Evolutionary conservation across 164 flowering plant species (phyloP).

Genomic region (Brasenia schreberi): DNA sequence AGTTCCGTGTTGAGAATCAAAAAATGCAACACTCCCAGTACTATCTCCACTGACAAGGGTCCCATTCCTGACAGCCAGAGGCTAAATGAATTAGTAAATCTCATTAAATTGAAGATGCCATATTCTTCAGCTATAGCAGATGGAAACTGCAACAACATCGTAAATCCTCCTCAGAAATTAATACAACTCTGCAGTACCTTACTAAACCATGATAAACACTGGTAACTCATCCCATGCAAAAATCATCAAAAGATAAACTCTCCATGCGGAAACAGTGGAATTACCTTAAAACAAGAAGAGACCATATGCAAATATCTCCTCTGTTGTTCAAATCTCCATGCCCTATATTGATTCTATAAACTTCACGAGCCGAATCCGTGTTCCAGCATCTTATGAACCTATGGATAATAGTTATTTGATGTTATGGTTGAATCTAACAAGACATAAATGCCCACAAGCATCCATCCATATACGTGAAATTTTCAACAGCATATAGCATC

Average conservation of each 20-base stretch:
- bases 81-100: neutral
- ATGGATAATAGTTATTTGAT: constrained; percentile 3
- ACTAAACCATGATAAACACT: too few relatives aligned
- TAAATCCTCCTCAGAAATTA: too few relatives aligned
- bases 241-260: neutral
- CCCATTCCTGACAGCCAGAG: constrained; percentile 44
- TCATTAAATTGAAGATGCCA: neutral
- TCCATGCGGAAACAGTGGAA: neutral
- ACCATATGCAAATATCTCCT: constrained; percentile 76
- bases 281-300: constrained; percentile 78
- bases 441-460: too few relatives aligned
- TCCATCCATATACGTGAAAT: too few relatives aligned
- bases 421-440: too few relatives aligned
- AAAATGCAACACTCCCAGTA: constrained; percentile 81
- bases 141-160: too few relatives aligned
- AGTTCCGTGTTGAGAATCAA: constrained; percentile 78
- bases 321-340: constrained; percentile 62
- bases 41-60: constrained; percentile 94
- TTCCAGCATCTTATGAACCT: constrained; percentile 95
- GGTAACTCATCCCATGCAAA: too few relatives aligned
- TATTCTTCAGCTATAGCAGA: too few relatives aligned
- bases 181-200: too few relatives aligned
- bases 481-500: too few relatives aligned
- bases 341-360: constrained; percentile 80
- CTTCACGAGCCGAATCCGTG: constrained; percentile 44